phyloP scores from a whole-genome alignment of 2,329 filamentous ascomycete genomes.

The Ophiosphaerella narmari region DNA sequence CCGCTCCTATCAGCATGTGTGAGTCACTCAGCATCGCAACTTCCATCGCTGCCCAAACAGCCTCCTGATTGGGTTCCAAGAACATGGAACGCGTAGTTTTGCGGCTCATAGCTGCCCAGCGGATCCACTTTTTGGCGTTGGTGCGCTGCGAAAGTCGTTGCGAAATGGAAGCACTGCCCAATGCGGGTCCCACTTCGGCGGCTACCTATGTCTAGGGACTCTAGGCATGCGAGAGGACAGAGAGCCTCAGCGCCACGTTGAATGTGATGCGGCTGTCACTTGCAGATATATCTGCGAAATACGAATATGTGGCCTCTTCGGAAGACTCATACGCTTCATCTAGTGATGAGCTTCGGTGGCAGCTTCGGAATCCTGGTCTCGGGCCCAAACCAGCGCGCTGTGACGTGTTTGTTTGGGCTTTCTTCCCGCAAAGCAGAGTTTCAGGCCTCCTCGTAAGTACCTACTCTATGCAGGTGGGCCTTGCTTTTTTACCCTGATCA shows the following conservation, averaged over 20 bases:
- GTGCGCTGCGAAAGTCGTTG: conserved; percentile 12
- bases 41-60: conserved; percentile 30
- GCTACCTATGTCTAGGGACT: conserved; percentile 18
- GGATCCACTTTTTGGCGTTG: conserved; percentile 28
- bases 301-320: background rate
- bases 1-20: conserved; percentile 16
- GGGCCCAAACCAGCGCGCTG: too few species aligned
- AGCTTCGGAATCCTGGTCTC: too few species aligned
- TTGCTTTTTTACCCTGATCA: background rate
- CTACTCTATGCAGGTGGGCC: background rate
- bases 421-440: background rate
- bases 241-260: conserved; percentile 5
- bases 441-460: background rate
- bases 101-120: conserved; percentile 35
- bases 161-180: conserved; percentile 16
- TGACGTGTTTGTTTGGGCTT: too few species aligned
- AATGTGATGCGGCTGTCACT: background rate
- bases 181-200: conserved; percentile 25
- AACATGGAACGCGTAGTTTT: conserved; percentile 13
- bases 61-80: conserved; percentile 29
- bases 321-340: too few species aligned
- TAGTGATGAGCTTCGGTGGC: too few species aligned
- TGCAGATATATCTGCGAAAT: background rate
- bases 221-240: background rate
- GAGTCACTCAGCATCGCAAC: conserved; percentile 23